phyloP scores from a whole-genome alignment of 306 rosid species.

The Prunus salicina region DNA sequence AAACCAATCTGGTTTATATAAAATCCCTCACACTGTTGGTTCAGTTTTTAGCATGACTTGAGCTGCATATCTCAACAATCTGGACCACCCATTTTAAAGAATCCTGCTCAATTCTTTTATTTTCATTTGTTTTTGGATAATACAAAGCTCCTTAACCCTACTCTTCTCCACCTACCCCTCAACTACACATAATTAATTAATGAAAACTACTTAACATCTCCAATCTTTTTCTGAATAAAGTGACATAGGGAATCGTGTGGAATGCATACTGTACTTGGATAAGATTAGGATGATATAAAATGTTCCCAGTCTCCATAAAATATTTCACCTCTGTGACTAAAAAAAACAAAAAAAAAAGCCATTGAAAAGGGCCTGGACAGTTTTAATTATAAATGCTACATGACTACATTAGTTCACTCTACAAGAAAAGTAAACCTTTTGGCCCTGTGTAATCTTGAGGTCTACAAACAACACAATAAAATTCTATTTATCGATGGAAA shows the following conservation, averaged over 20 bases:
- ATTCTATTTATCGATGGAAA: conserved; percentile 14
- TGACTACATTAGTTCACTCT: background rate
- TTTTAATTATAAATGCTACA: conserved; percentile 8
- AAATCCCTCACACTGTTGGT: background rate
- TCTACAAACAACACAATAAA: background rate
- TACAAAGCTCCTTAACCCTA: background rate
- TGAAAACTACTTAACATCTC: conserved; percentile 9
- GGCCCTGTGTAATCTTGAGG: too few species aligned
- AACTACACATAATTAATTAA: conserved; percentile 8
- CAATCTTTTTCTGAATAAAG: background rate
- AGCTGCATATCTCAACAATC: background rate
- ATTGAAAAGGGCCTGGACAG: background rate
- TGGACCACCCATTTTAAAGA: background rate
- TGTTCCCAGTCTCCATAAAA: conserved; percentile 8
- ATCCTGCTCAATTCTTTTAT: background rate
- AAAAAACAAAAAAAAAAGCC: background rate
- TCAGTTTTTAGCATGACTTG: background rate
- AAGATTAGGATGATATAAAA: conserved; percentile 10
- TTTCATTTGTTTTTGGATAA: background rate
- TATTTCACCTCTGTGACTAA: background rate
- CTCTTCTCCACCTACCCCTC: conserved; percentile 22
- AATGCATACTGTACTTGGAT: background rate
- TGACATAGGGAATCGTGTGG: conserved; percentile 8
- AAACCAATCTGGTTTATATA: background rate
- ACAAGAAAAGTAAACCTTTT: too few species aligned